phyloP scores from a whole-genome alignment of 202 grass and related monocot genomes.

The Zoysia matrella region DNA sequence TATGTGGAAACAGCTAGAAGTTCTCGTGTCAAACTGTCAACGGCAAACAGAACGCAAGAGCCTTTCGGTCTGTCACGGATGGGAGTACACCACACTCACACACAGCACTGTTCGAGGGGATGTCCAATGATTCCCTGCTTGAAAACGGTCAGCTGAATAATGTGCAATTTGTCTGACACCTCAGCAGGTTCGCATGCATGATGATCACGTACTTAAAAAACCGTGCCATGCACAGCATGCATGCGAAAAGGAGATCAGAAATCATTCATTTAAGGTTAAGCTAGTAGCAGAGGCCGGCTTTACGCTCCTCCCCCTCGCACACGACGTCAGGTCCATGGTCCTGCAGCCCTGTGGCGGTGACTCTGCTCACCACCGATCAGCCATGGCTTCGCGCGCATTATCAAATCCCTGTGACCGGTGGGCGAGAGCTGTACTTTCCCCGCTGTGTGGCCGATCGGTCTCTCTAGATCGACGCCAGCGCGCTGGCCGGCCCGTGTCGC shows the following conservation, averaged over 20 bases:
- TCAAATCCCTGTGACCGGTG: not conserved
- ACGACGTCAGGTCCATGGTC: not conserved
- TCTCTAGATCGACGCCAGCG: constrained; percentile 1
- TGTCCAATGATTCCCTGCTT: constrained; percentile 7
- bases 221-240: constrained; percentile 37
- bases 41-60: constrained; percentile 17
- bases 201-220: constrained; percentile 39
- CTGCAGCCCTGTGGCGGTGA: too few species aligned
- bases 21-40: not conserved
- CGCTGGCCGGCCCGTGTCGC: not conserved
- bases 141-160: not conserved
- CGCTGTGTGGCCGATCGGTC: not conserved
- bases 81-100: not conserved
- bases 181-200: not conserved
- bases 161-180: constrained; percentile 13
- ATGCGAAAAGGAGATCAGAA: constrained; percentile 35
- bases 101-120: not conserved
- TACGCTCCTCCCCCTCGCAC: constrained; percentile 18
- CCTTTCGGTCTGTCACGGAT: not conserved
- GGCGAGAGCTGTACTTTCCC: not conserved
- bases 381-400: not conserved
- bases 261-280: constrained; percentile 26
- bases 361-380: not conserved
- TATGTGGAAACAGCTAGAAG: not conserved
- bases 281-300: not conserved